A percentile compares a stretch with the other conserved stretches of the same genome.
Evolutionary conservation across 2,329 filamentous ascomycete genomes (phyloP).

Genomic region (Scortechinia acanthostroma): DNA sequence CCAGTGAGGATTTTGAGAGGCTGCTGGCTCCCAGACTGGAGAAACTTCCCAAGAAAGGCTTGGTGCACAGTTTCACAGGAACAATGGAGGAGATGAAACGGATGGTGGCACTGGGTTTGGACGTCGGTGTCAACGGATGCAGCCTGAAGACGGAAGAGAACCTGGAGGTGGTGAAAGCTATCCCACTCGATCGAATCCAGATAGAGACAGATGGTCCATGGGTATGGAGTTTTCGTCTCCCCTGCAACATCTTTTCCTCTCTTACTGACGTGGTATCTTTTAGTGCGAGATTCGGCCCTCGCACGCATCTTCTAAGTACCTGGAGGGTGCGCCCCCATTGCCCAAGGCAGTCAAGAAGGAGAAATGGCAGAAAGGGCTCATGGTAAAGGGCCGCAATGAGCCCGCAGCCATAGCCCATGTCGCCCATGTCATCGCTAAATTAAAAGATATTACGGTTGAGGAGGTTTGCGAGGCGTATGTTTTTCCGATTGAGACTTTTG

Average conservation of each 20-base stretch:
- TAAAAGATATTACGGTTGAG: conserved; percentile 31
- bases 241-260: too few species aligned
- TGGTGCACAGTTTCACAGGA: conserved; percentile 30
- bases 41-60: conserved; percentile 20
- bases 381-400: conserved; percentile 43
- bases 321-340: conserved; percentile 23
- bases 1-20: conserved; percentile 30
- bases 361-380: conserved; percentile 31
- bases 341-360: conserved; percentile 36
- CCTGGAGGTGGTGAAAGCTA: conserved; percentile 28
- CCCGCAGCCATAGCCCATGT: conserved; percentile 37
- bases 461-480: conserved; percentile 25
- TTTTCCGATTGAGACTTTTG: neutral
- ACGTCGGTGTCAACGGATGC: conserved; percentile 39
- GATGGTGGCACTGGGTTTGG: conserved; percentile 25
- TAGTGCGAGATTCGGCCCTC: conserved; percentile 22
- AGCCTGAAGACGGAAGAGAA: conserved; percentile 28
- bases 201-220: conserved; percentile 39
- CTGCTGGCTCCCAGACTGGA: conserved; percentile 28
- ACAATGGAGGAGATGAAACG: conserved; percentile 26
- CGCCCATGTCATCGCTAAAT: conserved; percentile 34
- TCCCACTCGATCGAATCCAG: conserved; percentile 30
- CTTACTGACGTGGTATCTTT: too few species aligned
- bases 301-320: conserved; percentile 29
- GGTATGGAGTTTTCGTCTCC: too few species aligned